Evolutionary conservation across 139 green algal species (phyloP), one percentile per base, ranked within the genome.

Genomic region (Bryopsis sp.): DNA sequence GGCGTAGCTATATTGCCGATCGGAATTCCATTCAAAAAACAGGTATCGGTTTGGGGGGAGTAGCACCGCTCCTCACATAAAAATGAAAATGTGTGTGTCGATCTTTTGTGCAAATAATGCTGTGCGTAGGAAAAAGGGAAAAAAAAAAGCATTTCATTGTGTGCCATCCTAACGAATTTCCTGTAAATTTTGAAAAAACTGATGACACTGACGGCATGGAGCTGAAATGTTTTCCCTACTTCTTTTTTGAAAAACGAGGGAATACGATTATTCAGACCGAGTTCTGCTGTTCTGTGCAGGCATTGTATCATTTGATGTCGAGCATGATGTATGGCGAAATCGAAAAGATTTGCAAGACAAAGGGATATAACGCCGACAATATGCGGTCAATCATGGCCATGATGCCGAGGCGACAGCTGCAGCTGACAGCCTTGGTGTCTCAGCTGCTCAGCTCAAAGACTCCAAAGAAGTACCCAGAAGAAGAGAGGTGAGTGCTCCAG

Each of bases 401-500:
- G 22, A 32, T 28, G 54, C 54, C 54, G 54, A 63, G 54, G 54
- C 11, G 22, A 32, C 54, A 63, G 54, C n/a, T 63, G 24, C 54
- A 63, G n/a, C 26, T 63, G 54, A 32, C 54, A 36, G 54, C 54
- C 22, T 63, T 63, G 54, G 54, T 63, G 22, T 28, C 54, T 63
- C 59, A 67, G 19, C 59, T 67, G 29, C 59, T 67, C 28, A 46
- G 11, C 11, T 31, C 59, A 46, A 67, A 67, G 31, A 11, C 59
- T 47, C 59, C 59, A 39, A 67, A 67, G 33, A 67, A 67, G 35
- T 67, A 47, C 59, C 59, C 59, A 48, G 59, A 67, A 29, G 59
- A 67, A 24, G 59, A 67, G 59, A 67, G 4, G 59, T 39, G 59
- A 47, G 8, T 29, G 39, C 59, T 29, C 24, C 33, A 48, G 11